Conservation (phyloP, 306 rosid genomes). For the Nissolia schottii region DNA sequence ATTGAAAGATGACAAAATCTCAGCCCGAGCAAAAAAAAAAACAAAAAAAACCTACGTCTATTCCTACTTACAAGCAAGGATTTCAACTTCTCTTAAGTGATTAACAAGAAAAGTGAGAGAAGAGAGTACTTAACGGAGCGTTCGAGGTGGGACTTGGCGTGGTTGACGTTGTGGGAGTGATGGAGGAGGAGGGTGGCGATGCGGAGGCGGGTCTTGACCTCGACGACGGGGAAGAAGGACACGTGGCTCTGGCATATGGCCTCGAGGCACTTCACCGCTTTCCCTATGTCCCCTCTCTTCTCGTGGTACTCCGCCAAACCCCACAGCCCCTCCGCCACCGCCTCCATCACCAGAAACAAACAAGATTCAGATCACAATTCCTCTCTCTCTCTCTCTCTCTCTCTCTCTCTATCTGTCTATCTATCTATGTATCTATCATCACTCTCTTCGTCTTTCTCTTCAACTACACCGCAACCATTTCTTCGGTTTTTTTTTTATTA, state of each 20-base stretch:
- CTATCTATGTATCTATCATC: too few relatives aligned
- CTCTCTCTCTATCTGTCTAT: neutral
- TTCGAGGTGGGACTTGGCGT: constrained; percentile 88
- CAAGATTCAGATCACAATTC: neutral
- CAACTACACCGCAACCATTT: neutral
- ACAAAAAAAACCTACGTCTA: too few relatives aligned
- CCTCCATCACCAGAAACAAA: constrained; percentile 55
- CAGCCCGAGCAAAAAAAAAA: too few relatives aligned
- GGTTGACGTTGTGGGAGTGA: constrained; percentile 75
- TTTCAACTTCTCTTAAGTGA: too few relatives aligned
- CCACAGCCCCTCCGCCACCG: constrained; percentile 92
- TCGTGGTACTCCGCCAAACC: constrained; percentile 77
- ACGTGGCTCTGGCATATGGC: constrained; percentile 84
- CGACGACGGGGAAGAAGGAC: constrained; percentile 82
- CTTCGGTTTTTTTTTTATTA: too few relatives aligned
- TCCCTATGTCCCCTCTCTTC: constrained; percentile 64
- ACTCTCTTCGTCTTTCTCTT: neutral
- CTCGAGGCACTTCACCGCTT: constrained; percentile 79
- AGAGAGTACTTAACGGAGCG: constrained; percentile 50
- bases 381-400: neutral
- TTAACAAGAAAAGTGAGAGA: too few relatives aligned
- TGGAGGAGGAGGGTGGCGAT: constrained; percentile 79
- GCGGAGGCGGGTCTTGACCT: constrained; percentile 93
- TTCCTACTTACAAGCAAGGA: too few relatives aligned
- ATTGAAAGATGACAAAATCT: too few relatives aligned